Conservation (phyloP, 805 yeast species). For the Hanseniaspora lindneri region DNA sequence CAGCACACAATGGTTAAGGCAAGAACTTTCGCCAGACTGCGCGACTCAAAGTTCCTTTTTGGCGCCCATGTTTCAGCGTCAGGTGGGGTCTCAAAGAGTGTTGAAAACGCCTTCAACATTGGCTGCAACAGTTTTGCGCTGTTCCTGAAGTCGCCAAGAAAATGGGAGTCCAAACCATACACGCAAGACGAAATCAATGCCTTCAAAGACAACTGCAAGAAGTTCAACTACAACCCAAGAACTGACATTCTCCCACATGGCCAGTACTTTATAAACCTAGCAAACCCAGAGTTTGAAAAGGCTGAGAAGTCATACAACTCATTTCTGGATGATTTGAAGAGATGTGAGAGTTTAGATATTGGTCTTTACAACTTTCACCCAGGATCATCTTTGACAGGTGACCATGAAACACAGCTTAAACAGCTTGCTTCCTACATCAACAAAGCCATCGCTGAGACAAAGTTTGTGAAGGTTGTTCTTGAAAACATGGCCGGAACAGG, state of each 20-base stretch:
- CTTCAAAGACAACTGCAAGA: slow-evolving; percentile 52
- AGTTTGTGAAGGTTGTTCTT: slow-evolving; percentile 72
- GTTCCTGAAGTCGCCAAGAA: slow-evolving; percentile 78
- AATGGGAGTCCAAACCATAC: slow-evolving; percentile 79
- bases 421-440: slow-evolving; percentile 72
- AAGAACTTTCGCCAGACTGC: slow-evolving; percentile 33
- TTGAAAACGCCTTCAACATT: slow-evolving; percentile 43
- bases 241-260: slow-evolving; percentile 90
- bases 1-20: neutral
- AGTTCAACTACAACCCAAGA: slow-evolving; percentile 55
- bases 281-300: slow-evolving; percentile 77
- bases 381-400: slow-evolving; percentile 72
- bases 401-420: slow-evolving; percentile 50
- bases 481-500: slow-evolving; percentile 99
- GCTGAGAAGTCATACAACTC: slow-evolving; percentile 63
- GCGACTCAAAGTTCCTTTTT: slow-evolving; percentile 42
- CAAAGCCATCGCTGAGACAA: slow-evolving; percentile 59
- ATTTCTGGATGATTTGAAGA: slow-evolving; percentile 69
- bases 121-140: slow-evolving; percentile 74
- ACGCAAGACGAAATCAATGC: slow-evolving; percentile 52
- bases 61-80: slow-evolving; percentile 85
- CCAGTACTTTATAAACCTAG: slow-evolving; percentile 82
- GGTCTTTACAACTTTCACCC: slow-evolving; percentile 89
- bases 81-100: slow-evolving; percentile 68
- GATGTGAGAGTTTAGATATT: slow-evolving; percentile 77